phyloP scores from a whole-genome alignment of 331 rosid species.

The Pyracantha coccinea region DNA sequence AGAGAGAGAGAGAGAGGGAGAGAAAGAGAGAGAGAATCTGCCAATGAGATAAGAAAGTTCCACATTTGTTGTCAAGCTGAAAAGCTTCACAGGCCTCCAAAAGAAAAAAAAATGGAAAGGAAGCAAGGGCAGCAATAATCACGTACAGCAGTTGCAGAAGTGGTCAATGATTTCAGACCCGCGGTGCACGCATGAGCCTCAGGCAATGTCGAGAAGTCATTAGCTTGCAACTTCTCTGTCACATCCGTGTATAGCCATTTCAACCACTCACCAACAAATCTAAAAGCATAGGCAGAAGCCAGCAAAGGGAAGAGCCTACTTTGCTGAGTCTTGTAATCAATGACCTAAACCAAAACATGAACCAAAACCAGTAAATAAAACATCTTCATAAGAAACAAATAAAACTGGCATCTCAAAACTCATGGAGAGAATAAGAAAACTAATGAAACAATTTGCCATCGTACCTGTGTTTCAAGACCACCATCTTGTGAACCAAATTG shows the following conservation, averaged over 20 bases:
- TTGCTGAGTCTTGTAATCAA: slow-evolving; percentile 97
- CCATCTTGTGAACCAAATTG: slow-evolving; percentile 79
- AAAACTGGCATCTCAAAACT: neutral
- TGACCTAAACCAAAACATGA: slow-evolving; percentile 51
- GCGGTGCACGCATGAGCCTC: slow-evolving; percentile 99
- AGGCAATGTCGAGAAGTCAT: slow-evolving; percentile 79
- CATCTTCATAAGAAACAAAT: neutral
- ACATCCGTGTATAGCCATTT: slow-evolving; percentile 89
- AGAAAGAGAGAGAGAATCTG: neutral
- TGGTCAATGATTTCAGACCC: slow-evolving; percentile 93
- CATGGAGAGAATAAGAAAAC: neutral
- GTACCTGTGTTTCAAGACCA: slow-evolving; percentile 79
- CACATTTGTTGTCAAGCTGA: neutral
- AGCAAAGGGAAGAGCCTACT: slow-evolving; percentile 93
- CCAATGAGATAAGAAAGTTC: neutral
- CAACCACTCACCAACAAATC: slow-evolving; percentile 94
- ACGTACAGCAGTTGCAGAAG: slow-evolving; percentile 90
- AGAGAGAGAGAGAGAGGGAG: neutral
- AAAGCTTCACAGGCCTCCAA: neutral
- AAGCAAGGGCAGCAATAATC: slow-evolving; percentile 1
- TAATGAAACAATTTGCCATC: neutral
- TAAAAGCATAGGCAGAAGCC: slow-evolving; percentile 98
- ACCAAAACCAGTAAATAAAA: neutral
- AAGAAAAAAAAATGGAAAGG: neutral
- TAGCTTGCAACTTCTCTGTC: slow-evolving; percentile 66